phyloP scores from a whole-genome alignment of 164 flowering plant species.

The Vitis rupestris region DNA sequence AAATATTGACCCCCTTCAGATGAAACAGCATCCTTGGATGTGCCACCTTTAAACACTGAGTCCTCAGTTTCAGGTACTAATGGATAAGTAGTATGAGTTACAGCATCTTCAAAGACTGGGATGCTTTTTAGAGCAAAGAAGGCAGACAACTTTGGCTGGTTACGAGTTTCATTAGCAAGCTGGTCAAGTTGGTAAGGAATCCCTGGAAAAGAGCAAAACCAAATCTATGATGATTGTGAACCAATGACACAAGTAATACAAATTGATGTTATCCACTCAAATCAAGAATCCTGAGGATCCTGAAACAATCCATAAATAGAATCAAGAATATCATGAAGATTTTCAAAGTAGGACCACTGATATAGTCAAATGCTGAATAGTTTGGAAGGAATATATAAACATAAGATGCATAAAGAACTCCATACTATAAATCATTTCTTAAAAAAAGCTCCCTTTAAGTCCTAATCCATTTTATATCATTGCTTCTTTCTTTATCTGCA shows the following conservation, averaged over 20 bases:
- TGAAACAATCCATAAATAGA: no score
- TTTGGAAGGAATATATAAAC: no score
- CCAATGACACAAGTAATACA: neutral
- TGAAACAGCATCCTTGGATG: slow-evolving; percentile 7
- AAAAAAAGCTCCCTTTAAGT: no score
- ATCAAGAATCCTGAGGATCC: no score
- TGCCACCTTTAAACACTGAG: slow-evolving; percentile 16
- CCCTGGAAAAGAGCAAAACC: slow-evolving; percentile 47
- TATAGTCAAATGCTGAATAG: no score
- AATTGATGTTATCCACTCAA: no score
- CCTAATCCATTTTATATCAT: no score
- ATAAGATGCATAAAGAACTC: no score
- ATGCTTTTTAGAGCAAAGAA: slow-evolving; percentile 54
- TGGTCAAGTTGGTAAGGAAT: slow-evolving; percentile 90
- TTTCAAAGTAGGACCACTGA: no score
- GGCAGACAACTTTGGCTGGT: slow-evolving; percentile 77
- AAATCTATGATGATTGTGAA: neutral
- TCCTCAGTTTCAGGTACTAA: slow-evolving; percentile 31
- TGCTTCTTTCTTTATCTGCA: no score
- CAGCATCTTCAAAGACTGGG: slow-evolving; percentile 24
- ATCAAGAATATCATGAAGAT: no score
- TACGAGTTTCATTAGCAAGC: slow-evolving; percentile 42
- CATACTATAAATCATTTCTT: no score
- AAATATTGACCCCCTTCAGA: slow-evolving; percentile 27
- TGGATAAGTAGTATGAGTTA: slow-evolving; percentile 13